Evolutionary conservation across 345 rosid species (phyloP).

Genomic region (Rhizophora mangle): DNA sequence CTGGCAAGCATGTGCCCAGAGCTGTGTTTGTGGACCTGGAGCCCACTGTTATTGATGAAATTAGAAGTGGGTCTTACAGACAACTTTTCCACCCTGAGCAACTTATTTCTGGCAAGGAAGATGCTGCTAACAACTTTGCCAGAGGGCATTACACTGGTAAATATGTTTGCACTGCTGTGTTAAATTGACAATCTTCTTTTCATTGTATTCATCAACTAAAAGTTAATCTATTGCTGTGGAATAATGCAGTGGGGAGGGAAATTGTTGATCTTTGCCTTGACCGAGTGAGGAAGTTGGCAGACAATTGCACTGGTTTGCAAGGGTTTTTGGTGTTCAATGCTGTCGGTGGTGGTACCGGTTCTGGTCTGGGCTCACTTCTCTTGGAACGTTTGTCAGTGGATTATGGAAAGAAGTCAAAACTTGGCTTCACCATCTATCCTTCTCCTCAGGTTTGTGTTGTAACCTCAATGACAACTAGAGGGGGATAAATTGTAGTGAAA

Average conservation of each 20-base stretch:
- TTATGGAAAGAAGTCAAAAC: slow-evolving; percentile 86
- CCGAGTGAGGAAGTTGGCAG: slow-evolving; percentile 73
- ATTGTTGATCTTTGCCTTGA: slow-evolving; percentile 82
- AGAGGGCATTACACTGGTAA: slow-evolving; percentile 86
- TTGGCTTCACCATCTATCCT: slow-evolving; percentile 77
- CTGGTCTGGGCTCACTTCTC: slow-evolving; percentile 74
- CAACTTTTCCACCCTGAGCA: slow-evolving; percentile 94
- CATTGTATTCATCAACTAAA: neutral
- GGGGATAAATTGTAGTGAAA: slow-evolving; percentile 4
- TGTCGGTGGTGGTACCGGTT: slow-evolving; percentile 86
- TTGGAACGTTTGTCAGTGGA: slow-evolving; percentile 82
- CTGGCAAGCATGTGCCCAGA: slow-evolving; percentile 86
- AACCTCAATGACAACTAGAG: neutral
- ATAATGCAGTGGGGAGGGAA: slow-evolving; percentile 73
- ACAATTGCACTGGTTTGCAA: slow-evolving; percentile 86
- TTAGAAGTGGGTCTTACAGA: slow-evolving; percentile 64
- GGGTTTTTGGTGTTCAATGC: slow-evolving; percentile 74
- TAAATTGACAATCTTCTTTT: neutral
- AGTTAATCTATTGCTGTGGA: slow-evolving; percentile 4
- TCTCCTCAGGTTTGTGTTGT: slow-evolving; percentile 62
- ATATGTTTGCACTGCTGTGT: slow-evolving; percentile 10
- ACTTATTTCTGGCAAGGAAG: slow-evolving; percentile 91
- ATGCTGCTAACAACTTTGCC: slow-evolving; percentile 89
- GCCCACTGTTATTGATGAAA: slow-evolving; percentile 85
- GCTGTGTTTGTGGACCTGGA: slow-evolving; percentile 80